Evolutionary conservation across 208 protist genomes (phyloP).

Genomic region (Wallacemonas sp.): DNA sequence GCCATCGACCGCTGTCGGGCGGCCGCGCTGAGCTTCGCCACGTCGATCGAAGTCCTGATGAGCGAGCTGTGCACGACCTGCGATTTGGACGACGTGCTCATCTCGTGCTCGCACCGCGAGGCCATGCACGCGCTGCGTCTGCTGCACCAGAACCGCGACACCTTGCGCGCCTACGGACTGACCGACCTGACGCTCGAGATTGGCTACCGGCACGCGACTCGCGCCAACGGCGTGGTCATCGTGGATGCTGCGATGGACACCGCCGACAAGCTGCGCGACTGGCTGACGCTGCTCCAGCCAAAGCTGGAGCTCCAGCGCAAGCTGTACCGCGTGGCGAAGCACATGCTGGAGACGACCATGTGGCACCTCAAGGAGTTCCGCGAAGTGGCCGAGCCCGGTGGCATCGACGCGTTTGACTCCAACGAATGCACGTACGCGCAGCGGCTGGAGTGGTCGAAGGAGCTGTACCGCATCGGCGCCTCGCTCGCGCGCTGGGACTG

Average conservation of each 20-base stretch:
- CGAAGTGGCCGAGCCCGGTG: conserved; percentile 70
- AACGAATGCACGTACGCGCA: conserved; percentile 92
- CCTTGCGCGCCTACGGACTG: conserved; percentile 71
- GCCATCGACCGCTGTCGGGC: conserved; percentile 59
- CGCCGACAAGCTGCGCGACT: conserved; percentile 53
- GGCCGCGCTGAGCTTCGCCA: conserved; percentile 49
- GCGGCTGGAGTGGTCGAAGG: conserved; percentile 86
- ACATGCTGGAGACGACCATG: conserved; percentile 90
- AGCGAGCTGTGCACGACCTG: conserved; percentile 71
- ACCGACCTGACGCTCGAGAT: conserved; percentile 86
- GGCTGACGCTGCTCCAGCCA: conserved; percentile 66
- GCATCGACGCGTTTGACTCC: conserved; percentile 81
- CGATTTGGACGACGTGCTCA: conserved; percentile 87
- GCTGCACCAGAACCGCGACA: conserved; percentile 76
- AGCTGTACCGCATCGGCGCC: conserved; percentile 81
- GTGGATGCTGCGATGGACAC: conserved; percentile 49
- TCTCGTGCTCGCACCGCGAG: conserved; percentile 86
- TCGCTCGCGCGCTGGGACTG: conserved; percentile 88
- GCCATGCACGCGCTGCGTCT: conserved; percentile 63
- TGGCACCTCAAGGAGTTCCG: conserved; percentile 90
- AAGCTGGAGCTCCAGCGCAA: conserved; percentile 81
- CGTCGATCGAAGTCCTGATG: conserved; percentile 79
- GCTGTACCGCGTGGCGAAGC: conserved; percentile 83
- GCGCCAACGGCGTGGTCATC: conserved; percentile 91
- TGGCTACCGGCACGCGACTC: conserved; percentile 66